Evolutionary conservation across 345 rosid genomes (phyloP).

Genomic region (Dipteronia sinensis): DNA sequence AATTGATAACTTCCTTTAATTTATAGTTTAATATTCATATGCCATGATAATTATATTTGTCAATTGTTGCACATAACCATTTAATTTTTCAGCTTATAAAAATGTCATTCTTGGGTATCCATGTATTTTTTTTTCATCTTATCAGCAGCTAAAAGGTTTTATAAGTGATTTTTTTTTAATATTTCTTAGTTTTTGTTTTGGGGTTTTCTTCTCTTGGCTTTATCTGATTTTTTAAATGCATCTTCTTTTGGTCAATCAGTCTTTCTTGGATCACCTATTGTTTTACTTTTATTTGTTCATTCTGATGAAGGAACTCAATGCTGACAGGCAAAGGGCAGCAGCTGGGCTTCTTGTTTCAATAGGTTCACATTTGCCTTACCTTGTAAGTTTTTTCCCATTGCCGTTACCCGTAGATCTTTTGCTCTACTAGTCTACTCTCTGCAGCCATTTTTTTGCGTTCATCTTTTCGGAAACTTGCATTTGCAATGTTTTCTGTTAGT

Average conservation of each 20-base stretch:
- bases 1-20: too few species aligned
- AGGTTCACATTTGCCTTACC: slow-evolving; percentile 90
- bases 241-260: background rate
- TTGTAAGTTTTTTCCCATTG: slow-evolving; percentile 53
- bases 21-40: too few species aligned
- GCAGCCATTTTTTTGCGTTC: background rate
- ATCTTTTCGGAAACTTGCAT: background rate
- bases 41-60: too few species aligned
- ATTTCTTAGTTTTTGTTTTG: too few species aligned
- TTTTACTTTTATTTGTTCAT: slow-evolving; percentile 19
- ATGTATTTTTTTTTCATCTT: too few species aligned
- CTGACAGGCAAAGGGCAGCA: slow-evolving; percentile 96
- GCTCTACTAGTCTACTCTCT: background rate
- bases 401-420: background rate
- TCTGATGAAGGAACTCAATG: slow-evolving; percentile 64
- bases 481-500: background rate
- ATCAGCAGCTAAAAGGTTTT: too few species aligned
- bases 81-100: too few species aligned
- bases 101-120: too few species aligned
- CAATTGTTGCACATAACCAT: too few species aligned
- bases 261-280: slow-evolving; percentile 1
- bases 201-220: too few species aligned
- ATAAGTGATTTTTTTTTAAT: too few species aligned
- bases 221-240: too few species aligned
- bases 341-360: slow-evolving; percentile 85